phyloP scores from a whole-genome alignment of 805 yeast genomes.

The Candida boidinii region DNA sequence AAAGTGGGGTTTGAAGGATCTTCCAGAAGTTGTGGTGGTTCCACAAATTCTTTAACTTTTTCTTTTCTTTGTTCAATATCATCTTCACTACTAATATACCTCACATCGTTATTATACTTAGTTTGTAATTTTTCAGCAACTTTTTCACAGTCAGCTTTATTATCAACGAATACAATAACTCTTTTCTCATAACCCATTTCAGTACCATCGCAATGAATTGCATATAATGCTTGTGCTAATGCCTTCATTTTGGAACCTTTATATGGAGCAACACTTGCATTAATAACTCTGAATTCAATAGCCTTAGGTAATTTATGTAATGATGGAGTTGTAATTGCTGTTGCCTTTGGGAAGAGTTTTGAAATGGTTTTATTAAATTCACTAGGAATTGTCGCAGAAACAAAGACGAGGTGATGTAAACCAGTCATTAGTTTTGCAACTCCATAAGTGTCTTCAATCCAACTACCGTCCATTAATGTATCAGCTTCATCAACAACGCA shows the following conservation, averaged over 20 bases:
- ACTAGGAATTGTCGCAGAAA: conserved; percentile 86
- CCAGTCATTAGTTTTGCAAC: conserved; percentile 41
- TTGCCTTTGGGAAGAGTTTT: conserved; percentile 54
- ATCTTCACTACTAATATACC: conserved; percentile 62
- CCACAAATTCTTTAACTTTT: conserved; percentile 54
- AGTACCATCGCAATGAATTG: conserved; percentile 76
- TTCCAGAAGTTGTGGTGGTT: conserved; percentile 42
- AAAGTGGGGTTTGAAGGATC: conserved; percentile 26
- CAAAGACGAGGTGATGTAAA: conserved; percentile 58
- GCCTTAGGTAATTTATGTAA: conserved; percentile 78
- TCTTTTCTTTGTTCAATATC: conserved; percentile 47
- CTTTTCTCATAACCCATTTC: conserved; percentile 73
- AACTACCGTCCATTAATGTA: conserved; percentile 77
- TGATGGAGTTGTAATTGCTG: conserved; percentile 67
- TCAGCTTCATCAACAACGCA: conserved; percentile 92
- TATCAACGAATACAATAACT: conserved; percentile 78
- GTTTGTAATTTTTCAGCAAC: conserved; percentile 45
- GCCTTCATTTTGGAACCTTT: conserved; percentile 80
- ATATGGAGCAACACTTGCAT: conserved; percentile 72
- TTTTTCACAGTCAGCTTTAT: conserved; percentile 51
- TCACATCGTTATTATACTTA: conserved; percentile 48
- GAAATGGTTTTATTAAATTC: conserved; percentile 58
- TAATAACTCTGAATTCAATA: conserved; percentile 64
- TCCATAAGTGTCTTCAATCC: conserved; percentile 54
- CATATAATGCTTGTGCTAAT: conserved; percentile 79